These are phyloP conservation scores for Suillus bovinus DNA, from an alignment of 768 basidiomycete genomes.

Conservation along the genomic window DNA sequence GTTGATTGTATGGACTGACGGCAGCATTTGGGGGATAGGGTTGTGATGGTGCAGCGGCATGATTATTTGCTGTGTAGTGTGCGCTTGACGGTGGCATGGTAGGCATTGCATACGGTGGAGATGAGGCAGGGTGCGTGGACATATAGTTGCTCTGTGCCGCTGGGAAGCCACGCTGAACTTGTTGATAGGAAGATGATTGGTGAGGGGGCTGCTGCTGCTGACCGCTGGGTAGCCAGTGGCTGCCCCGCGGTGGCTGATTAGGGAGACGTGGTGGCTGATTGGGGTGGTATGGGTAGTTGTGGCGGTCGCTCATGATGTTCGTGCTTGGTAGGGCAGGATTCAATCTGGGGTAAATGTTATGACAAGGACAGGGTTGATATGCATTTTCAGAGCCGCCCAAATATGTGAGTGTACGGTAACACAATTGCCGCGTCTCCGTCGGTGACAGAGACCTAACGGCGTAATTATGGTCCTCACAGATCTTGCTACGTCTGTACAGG, in stretches of 20 bases:
- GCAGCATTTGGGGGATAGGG: conserved; percentile 18
- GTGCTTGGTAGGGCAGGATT: background rate
- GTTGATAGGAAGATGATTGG: conserved; percentile 25
- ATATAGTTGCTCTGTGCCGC: conserved; percentile 14
- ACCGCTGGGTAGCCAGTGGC: conserved; percentile 25
- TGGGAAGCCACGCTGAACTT: conserved; percentile 8
- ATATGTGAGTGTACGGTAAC: conserved; percentile 27
- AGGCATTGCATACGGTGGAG: conserved; percentile 23
- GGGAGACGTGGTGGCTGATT: conserved; percentile 10
- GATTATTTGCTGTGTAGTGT: conserved; percentile 21
- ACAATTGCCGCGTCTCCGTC: conserved; percentile 28
- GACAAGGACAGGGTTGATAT: conserved; percentile 29
- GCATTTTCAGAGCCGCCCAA: conserved; percentile 34
- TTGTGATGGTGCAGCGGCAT: conserved; percentile 21
- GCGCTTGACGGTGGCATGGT: conserved; percentile 9
- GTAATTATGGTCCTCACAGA: conserved; percentile 30
- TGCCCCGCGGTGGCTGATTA: conserved; percentile 12
- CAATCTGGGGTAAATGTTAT: conserved; percentile 5
- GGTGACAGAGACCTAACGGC: conserved; percentile 27
- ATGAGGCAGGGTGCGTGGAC: conserved; percentile 17
- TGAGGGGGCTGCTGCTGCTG: conserved; percentile 27
- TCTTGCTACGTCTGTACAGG: conserved; percentile 29
- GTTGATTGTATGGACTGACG: conserved; percentile 23
- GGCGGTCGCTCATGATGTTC: conserved; percentile 30
- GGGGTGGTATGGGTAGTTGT: conserved; percentile 28